Evolutionary conservation across 805 yeast genomes (phyloP).

Genomic region (Saccharomyces eubayanus): DNA sequence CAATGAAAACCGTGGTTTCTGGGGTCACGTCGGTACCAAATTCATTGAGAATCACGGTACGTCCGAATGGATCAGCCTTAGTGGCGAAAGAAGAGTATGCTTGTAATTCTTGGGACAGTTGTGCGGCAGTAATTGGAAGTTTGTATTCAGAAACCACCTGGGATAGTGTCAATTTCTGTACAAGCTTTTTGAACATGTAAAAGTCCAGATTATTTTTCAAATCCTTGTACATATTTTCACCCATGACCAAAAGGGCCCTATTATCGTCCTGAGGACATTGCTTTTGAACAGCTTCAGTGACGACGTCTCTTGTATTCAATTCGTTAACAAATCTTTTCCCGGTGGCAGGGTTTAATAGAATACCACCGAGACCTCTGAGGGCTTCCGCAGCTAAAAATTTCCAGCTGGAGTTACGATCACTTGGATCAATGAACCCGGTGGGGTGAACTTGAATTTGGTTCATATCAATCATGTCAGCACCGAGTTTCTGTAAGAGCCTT

Average conservation of each 20-base stretch:
- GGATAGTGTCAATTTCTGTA: slow-evolving; percentile 24
- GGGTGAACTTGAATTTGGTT: slow-evolving; percentile 55
- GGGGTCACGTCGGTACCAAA: slow-evolving; percentile 23
- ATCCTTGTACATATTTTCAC: slow-evolving; percentile 37
- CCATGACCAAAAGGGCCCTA: slow-evolving; percentile 33
- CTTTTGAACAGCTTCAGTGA: slow-evolving; percentile 37
- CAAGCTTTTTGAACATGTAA: slow-evolving; percentile 35
- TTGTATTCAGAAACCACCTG: slow-evolving; percentile 25
- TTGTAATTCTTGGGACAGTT: slow-evolving; percentile 20
- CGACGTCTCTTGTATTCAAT: slow-evolving; percentile 44
- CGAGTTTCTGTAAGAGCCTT: slow-evolving; percentile 37
- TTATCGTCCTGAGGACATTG: slow-evolving; percentile 25
- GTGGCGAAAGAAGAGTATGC: slow-evolving; percentile 14
- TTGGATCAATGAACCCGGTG: slow-evolving; percentile 47
- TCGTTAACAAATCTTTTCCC: slow-evolving; percentile 50
- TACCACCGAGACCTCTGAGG: slow-evolving; percentile 51
- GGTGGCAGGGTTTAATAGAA: slow-evolving; percentile 37
- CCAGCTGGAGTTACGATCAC: slow-evolving; percentile 35
- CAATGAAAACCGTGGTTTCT: slow-evolving; percentile 35
- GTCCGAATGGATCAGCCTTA: slow-evolving; percentile 30
- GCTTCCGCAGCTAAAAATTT: slow-evolving; percentile 56
- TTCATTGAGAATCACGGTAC: slow-evolving; percentile 30
- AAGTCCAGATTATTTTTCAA: slow-evolving; percentile 45
- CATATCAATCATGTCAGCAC: slow-evolving; percentile 48
- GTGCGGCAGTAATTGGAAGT: slow-evolving; percentile 17